Base-by-base conservation (phyloP, 257 asterid species). In the Gentiana straminea region DNA sequence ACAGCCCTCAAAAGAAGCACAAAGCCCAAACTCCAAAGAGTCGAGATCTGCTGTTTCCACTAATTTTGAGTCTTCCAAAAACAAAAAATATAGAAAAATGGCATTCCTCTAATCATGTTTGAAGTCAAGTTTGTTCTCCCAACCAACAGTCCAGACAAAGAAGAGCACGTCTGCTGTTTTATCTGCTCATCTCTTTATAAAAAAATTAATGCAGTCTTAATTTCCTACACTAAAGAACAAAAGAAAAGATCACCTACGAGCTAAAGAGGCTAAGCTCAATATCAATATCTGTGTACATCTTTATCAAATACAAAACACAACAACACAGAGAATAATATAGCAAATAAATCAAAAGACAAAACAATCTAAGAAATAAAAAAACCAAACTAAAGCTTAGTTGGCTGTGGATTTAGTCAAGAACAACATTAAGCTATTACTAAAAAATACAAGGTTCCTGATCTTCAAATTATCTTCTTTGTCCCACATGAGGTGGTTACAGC, bases 1-100 rank as follows among this genome's bases (percentile, higher is more conserved):
- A 75, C 81, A 75, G 80, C 63, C 79, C 94, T 86, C 82, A 81
- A 83, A 83, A 83, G 92, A 73, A 70, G 71, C 67, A 68, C 65
- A 67, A 39, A 68, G 68, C 72, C 65, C 91, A 64, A 75, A 72
- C 65, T 79, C 77, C 91, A 58, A 77, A 70, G 73, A 62, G 54
- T 59, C 58, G 33, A 51, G 48, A 54, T 47, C 60, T 51, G 57
- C 61, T 41, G 49, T 46, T 57, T 58, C 62, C 55, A 68, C 56
- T 67, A 66, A 64, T 65, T 1, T 50, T 55, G 53, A 48, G 57
- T 50, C 66, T 44, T 41, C 52, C 57, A 61, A 63, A 70, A 70
- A 51, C 45, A 59, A 60, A 59, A 68, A 63, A 61, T 56, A 61
- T 62, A 44, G 59, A 59, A 69, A 33, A 67, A 63, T 35, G 59